Base-by-base conservation (phyloP, 441 rosid genomes). In the Hura crepitans region DNA sequence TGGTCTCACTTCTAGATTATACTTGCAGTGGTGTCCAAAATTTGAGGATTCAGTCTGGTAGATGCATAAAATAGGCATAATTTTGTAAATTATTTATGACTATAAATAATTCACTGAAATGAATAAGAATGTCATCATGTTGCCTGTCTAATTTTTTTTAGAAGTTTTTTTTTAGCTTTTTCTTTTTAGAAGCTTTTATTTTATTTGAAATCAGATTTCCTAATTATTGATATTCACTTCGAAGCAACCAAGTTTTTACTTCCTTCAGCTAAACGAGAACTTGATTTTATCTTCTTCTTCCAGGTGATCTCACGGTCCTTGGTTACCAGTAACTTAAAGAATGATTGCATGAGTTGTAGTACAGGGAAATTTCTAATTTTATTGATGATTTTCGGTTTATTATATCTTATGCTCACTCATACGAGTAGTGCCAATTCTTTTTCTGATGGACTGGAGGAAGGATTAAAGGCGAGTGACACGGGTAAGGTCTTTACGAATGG, bases 261-360 rank as follows among this genome's bases (percentile, higher is more conserved):
- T n/a, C n/a, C n/a, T n/a, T n/a, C n/a, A n/a, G n/a, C n/a, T n/a
- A n/a, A n/a, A n/a, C n/a, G n/a, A n/a, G n/a, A n/a, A 20, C 3
- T 35, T 55, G 23, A n/a, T 60, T 37, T 18, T 39, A 69, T 9
- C 22, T 43, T 59, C 72, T 65, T 47, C 51, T 73, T 70, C 23
- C 83, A 90, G 97, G 87, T 85, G 77, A 76, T 91, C 51, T 83
- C 85, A 43, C 96, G 83, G 74, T 81, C 89, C 73, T 74, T 87
- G 71, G 82, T 85, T 62, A 79, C 87, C 59, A 75, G 80, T 67
- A 81, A 78, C 56, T 43, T 85, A 49, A 86, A 81, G 78, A 87
- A 82, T 37, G 81, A 83, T 64, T 87, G 83, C 68, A 54, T 77
- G 49, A 86, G 87, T 79, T 95, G 92, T 81, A 87, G 98, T 75